Evolutionary conservation across 2,329 filamentous ascomycete species (phyloP).

Genomic region (Coleophoma eucalyptorum): DNA sequence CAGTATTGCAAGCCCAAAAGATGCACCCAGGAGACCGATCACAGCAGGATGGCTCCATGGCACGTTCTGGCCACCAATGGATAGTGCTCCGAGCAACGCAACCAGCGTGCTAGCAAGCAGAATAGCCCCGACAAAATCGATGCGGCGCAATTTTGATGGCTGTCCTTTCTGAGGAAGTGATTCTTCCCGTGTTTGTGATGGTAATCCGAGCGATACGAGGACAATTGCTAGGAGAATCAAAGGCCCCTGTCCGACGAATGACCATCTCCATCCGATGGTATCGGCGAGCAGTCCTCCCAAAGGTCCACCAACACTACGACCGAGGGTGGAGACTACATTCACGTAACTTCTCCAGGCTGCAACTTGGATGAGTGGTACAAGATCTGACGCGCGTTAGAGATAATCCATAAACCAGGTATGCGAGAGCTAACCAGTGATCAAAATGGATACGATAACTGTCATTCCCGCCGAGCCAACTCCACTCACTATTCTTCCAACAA

Average conservation of each 20-base stretch:
- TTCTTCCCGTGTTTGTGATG: slow-evolving; percentile 5
- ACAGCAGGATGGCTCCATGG: slow-evolving; percentile 33
- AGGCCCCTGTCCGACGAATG: slow-evolving; percentile 53
- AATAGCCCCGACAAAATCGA: slow-evolving; percentile 55
- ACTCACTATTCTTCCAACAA: slow-evolving; percentile 47
- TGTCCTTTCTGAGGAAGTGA: slow-evolving; percentile 5
- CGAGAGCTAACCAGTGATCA: slow-evolving; percentile 40
- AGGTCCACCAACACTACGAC: slow-evolving; percentile 48
- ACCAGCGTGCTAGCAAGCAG: slow-evolving; percentile 41
- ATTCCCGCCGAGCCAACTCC: slow-evolving; percentile 49
- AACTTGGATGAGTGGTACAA: slow-evolving; percentile 47
- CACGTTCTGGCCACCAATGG: slow-evolving; percentile 41
- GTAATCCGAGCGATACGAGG: slow-evolving; percentile 33
- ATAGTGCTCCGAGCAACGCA: slow-evolving; percentile 39
- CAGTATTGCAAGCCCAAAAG: slow-evolving; percentile 19
- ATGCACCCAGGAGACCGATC: slow-evolving; percentile 24
- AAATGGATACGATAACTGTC: slow-evolving; percentile 43
- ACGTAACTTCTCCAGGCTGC: slow-evolving; percentile 50
- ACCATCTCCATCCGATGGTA: slow-evolving; percentile 63
- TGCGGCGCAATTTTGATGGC: slow-evolving; percentile 37
- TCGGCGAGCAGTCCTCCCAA: slow-evolving; percentile 57
- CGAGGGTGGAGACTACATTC: slow-evolving; percentile 47
- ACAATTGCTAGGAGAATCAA: slow-evolving; percentile 47
- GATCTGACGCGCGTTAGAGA: slow-evolving; percentile 29
- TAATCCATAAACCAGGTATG: not conserved